phyloP scores from a whole-genome alignment of 108 stramenopile genomes.

The Cyclotella baltica region DNA sequence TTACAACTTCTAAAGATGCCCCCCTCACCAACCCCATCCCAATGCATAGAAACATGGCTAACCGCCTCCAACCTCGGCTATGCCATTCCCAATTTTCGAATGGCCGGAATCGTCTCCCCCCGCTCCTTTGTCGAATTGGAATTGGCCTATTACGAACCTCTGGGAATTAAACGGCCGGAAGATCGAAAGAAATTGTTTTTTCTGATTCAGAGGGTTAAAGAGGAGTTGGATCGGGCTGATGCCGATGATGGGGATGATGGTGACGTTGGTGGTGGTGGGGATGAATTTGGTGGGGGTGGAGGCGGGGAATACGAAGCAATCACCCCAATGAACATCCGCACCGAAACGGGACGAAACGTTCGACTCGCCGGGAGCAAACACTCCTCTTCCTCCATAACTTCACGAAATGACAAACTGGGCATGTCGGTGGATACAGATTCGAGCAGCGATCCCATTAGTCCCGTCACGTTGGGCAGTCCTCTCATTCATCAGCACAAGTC shows the following conservation, averaged over 20 bases:
- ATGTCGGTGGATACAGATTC: slow-evolving; percentile 26
- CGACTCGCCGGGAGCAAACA: not conserved
- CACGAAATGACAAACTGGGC: slow-evolving; percentile 7
- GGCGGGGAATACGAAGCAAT: not conserved
- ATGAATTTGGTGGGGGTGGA: too few relatives aligned
- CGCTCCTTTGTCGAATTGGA: slow-evolving; percentile 76
- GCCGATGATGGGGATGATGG: too few relatives aligned
- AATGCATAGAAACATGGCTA: slow-evolving; percentile 63
- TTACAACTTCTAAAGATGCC: not conserved
- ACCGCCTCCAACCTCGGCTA: slow-evolving; percentile 70
- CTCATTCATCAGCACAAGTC: slow-evolving; percentile 10
- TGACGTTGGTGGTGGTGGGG: too few relatives aligned
- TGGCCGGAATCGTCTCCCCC: slow-evolving; percentile 84
- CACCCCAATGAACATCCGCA: not conserved
- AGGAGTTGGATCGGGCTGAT: slow-evolving; percentile 53
- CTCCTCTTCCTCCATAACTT: not conserved
- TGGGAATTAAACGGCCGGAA: slow-evolving; percentile 74
- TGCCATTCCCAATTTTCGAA: slow-evolving; percentile 73
- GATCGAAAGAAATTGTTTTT: slow-evolving; percentile 89
- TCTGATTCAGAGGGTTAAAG: slow-evolving; percentile 84
- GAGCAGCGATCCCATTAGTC: slow-evolving; percentile 39
- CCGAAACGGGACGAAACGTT: not conserved
- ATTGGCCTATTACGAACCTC: slow-evolving; percentile 71
- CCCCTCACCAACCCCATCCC: not conserved
- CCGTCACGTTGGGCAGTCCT: slow-evolving; percentile 43